These are phyloP conservation scores for Fusarium sublunatum DNA, from an alignment of 2,329 filamentous ascomycete genomes.

Conservation along the genomic window DNA sequence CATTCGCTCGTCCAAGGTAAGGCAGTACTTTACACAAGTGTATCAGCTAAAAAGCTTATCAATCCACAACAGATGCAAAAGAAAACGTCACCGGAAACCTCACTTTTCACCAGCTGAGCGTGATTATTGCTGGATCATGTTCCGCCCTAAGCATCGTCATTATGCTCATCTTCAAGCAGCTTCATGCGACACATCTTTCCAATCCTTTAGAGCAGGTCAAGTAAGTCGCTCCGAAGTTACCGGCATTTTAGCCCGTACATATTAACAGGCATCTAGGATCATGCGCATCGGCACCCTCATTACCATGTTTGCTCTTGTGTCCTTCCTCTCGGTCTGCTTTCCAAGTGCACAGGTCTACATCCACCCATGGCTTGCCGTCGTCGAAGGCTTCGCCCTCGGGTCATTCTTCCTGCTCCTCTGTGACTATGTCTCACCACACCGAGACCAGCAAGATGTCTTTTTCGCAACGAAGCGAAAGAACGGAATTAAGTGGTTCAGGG, in stretches of 20 bases:
- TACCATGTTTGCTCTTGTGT: constrained; percentile 32
- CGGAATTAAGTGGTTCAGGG: constrained; percentile 37
- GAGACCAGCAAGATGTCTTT: constrained; percentile 35
- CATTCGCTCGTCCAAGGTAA: constrained; percentile 24
- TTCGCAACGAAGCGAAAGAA: constrained; percentile 38
- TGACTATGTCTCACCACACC: constrained; percentile 35
- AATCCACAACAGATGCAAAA: constrained; percentile 19
- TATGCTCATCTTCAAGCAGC: constrained; percentile 26
- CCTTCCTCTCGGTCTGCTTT: constrained; percentile 27
- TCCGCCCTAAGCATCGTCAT: constrained; percentile 24
- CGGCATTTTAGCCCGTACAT: no score
- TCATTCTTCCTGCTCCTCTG: constrained; percentile 41
- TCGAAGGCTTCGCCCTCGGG: constrained; percentile 34
- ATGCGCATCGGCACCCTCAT: constrained; percentile 34
- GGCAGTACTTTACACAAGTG: background rate
- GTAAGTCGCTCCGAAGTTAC: constrained; percentile 4
- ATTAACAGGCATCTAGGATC: constrained; percentile 13
- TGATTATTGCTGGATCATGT: constrained; percentile 36
- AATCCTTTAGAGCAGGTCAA: constrained; percentile 41
- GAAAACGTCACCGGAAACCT: constrained; percentile 17
- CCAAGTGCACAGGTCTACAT: constrained; percentile 31
- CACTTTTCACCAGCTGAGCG: constrained; percentile 32
- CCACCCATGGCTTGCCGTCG: constrained; percentile 32
- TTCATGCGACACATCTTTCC: constrained; percentile 37
- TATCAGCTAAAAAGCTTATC: background rate